Evolutionary conservation across 2,329 filamentous ascomycete genomes (phyloP), one percentile per base, ranked within the genome.

Genomic region (Fusarium robinianum): DNA sequence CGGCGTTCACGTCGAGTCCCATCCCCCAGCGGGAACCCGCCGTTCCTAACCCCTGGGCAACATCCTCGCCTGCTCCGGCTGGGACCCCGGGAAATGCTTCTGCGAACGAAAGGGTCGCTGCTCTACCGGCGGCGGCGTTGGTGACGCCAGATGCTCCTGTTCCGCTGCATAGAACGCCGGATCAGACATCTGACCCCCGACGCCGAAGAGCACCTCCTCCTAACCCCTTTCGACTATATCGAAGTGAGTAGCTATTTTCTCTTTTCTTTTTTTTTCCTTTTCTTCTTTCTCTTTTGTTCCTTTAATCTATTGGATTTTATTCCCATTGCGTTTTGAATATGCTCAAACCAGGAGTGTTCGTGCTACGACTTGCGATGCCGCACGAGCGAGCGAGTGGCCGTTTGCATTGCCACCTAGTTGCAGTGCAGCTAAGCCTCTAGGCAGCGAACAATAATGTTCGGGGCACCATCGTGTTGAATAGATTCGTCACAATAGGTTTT

Each of bases 171-270:
- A 51, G 51, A 29, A 63, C 62, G 18, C 62, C 61, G 15, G 60
- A 66, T 26, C 58, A 63, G 23, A 53, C 51, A 18, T 51, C 54
- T 15, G 53, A 58, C 22, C 53, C 48, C 44, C 56, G 48, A 46
- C 57, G 50, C 23, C 57, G 55, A 23, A 49, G 50, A 36, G 61
- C 52, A 27, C 66, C 65, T 15, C 61, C 61, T 17, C 63, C 63
- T 25, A 65, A 70, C 58, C 67, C 67, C 0, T 70, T 70, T 47
- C 66, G 67, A 12, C 54, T 69, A 3, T 66, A 69, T 37, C 60
- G 66, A 53, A 62, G 67, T 70, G 45, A 67, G 67, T 66, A 11
- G 19, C 23, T 9, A 15, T 17, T 6, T 15, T 19, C 24, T n/a
- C 14, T 23, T 15, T 14, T 45, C 12, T 16, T 32, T 30, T 22